Evolutionary conservation across 768 basidiomycete species (phyloP).

Genomic region (Termitomyces sp.): DNA sequence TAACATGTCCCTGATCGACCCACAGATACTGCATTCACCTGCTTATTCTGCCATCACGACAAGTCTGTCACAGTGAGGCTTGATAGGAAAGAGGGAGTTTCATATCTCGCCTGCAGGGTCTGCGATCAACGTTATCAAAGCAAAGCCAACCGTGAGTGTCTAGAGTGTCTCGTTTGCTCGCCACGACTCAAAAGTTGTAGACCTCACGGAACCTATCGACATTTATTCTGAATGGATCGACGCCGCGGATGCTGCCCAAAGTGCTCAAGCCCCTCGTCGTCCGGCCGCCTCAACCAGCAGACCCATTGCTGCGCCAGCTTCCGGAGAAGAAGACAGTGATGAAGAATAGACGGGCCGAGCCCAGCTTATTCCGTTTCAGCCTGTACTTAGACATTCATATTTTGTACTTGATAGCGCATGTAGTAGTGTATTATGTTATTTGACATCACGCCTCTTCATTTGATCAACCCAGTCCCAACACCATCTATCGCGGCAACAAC

Average conservation of each 20-base stretch:
- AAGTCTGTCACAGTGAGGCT: slow-evolving; percentile 82
- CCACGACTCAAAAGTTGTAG: slow-evolving; percentile 31
- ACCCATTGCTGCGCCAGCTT: slow-evolving; percentile 35
- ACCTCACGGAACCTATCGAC: slow-evolving; percentile 83
- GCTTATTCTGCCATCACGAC: slow-evolving; percentile 87
- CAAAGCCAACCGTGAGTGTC: slow-evolving; percentile 72
- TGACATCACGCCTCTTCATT: slow-evolving; percentile 1
- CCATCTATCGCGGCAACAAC: slow-evolving; percentile 20
- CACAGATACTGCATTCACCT: slow-evolving; percentile 79
- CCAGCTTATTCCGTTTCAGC: slow-evolving; percentile 4
- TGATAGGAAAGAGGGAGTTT: slow-evolving; percentile 82
- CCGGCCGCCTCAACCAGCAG: slow-evolving; percentile 57
- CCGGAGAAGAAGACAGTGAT: slow-evolving; percentile 47
- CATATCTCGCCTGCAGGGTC: slow-evolving; percentile 74
- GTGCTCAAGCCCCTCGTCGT: slow-evolving; percentile 46
- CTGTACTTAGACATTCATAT: slow-evolving; percentile 11
- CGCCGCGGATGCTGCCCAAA: slow-evolving; percentile 79
- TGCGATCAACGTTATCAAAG: slow-evolving; percentile 87
- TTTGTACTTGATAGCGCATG: slow-evolving; percentile 12
- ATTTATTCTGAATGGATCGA: slow-evolving; percentile 93
- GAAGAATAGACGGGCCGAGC: slow-evolving; percentile 31
- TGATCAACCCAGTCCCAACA: not conserved
- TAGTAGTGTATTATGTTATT: slow-evolving; percentile 11
- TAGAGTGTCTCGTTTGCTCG: slow-evolving; percentile 1
- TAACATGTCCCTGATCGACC: not conserved